Evolutionary conservation across 306 rosid genomes (phyloP), one percentile per base, ranked within the genome.

Genomic region (Clitoria ternatea): DNA sequence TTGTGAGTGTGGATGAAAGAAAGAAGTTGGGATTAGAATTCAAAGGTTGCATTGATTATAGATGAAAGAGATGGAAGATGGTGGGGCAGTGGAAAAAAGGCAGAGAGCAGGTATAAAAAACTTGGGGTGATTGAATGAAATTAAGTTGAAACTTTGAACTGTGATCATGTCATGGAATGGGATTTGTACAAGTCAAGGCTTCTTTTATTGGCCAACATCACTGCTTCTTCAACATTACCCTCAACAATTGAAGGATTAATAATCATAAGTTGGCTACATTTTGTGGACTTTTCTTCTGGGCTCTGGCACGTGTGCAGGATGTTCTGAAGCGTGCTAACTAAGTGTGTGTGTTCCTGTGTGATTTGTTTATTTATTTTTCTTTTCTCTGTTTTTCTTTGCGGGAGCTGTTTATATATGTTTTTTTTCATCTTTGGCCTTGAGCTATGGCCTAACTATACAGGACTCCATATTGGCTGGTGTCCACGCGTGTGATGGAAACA

Each of bases 401-500:
- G 89, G 77, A 84, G 74, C 59, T 66, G 55, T 47, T 70, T 68
- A 69, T 48, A 39, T 48, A 39, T 50, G 66, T 35, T 47, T 30
- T 66, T 11, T 44, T 9, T 11, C 6, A 33, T 20, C 1, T 39
- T 33, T 11, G 88, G 85, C 76, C 88, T 13, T 7, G 68, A 75
- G 80, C 48, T 74, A 68, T 55, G 85, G 86, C 88, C 84, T 69
- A 80, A 69, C 77, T 35, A 67, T 56, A 69, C 82, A 64, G 56
- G 64, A 82, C 81, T 42, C 77, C 73, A 22, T n/a, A n/a, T 30
- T 49, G 29, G 0, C 54, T 42, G 77, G 77, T 22, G 81, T 77
- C 73, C 77, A 39, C 81, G 68, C 76, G 85, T 72, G 88, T 83
- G 77, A 67, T 66, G 87, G 86, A 70, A 71, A 62, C 86, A 75